Evolutionary conservation across 768 basidiomycete genomes (phyloP), one percentile per base, ranked within the genome.

Genomic region (Suillus sp.): DNA sequence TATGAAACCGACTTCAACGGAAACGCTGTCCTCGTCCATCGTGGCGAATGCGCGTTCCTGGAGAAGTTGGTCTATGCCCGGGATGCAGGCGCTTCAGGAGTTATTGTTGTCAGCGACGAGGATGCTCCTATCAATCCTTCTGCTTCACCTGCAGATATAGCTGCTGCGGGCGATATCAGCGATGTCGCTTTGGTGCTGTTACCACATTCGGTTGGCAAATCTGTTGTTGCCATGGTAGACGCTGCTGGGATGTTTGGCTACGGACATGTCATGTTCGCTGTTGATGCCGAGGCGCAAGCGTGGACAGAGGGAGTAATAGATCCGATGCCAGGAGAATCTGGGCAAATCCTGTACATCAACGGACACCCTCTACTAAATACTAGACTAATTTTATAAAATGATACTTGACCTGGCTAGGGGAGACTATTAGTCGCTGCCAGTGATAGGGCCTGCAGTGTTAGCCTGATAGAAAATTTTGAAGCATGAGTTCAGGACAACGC

Each of bases 41-140:
- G 96, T 34, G 96, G 96, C 6, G 84, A 81, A 5, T 99, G 96
- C 74, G 90, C 94, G 10, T 98, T 99, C 77, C 75, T 93, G 16
- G 84, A 92, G 67, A 99, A 99, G 77, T 80, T 96, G 18, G 57
- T 86, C 14, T 66, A 81, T 51, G 95, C 95, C 5, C 82, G 83
- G 20, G 76, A 80, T 10, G 91, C 88, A 1, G 89, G 86, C 1
- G 93, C 94, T 5, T 83, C 83, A 0, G 96, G 93, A 1, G 85
- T 95, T 10, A 75, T 99, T 16, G 87, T 96, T 48, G 77, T 91
- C 70, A 89, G 85, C 71, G 79, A 87, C 62, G 82, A 87, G 34
- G 86, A 92, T 25, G 51, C 65, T 8, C 70, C 74, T 16, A 80
- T 93, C 50, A 91, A 89, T 69, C 92, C 92, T 25, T 87, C 89